Base-by-base conservation (phyloP, 2,329 filamentous ascomycete genomes). In the Fusarium nematophilum region DNA sequence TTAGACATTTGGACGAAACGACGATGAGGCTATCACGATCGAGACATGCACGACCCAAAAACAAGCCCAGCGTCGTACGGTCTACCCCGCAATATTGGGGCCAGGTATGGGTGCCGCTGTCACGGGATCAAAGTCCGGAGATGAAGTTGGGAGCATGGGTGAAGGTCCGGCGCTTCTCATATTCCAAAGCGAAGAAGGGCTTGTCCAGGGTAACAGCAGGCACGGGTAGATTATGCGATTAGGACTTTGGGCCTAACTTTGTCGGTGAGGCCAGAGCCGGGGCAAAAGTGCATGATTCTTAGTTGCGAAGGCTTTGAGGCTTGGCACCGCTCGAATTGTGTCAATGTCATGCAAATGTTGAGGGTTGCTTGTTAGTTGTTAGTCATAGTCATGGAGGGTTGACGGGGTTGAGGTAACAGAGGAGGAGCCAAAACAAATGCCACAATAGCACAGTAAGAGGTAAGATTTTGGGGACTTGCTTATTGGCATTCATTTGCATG, bases 301-400 rank as follows among this genome's bases (percentile, higher is more conserved):
- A 45, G 40, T 60, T 60, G 30, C 31, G 17, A 48, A 30, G n/a
- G n/a, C n/a, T n/a, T n/a, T n/a, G n/a, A 42, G 36, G 49, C 55
- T 64, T 59, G 62, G 52, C 56, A 54, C 38, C 43, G 31, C 40
- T 66, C 60, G 53, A 59, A 58, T 57, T 68, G 65, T 66, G 65
- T 67, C 65, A 68, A 64, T 55, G 61, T 68, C 65, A 68, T 68
- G 65, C 65, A 68, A 65, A 66, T 59, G 31, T 36, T 46, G 33
- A 45, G 42, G 49, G 34, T 31, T 50, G 44, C n/a, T n/a, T n/a
- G 30, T 36, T 49, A 39, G 34, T 31, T 61, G 30, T 68, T 68
- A 66, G 65, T 68, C 65, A 67, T 64, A 47, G 52, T 53, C 33
- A 57, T 53, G 57, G 40, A 61, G 45, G 34, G 33, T 30, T 42